A percentile compares a stretch with the other conserved stretches of the same genome.
Conservation (phyloP, 2,329 filamentous ascomycete species). For the Plectosphaerella cucumerina region DNA sequence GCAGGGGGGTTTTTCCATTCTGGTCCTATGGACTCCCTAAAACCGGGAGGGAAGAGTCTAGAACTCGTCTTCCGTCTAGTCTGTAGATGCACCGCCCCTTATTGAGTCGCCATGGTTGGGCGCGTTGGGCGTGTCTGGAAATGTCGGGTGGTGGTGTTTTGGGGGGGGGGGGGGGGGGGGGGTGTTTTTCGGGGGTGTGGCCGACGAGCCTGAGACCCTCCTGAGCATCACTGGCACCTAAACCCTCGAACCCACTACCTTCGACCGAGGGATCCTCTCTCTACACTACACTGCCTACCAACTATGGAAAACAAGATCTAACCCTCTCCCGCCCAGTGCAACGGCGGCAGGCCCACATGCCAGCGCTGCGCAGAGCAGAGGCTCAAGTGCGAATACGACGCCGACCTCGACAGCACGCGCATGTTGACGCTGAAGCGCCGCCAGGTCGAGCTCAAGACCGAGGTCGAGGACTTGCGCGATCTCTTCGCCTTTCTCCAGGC, state of each 20-base stretch:
- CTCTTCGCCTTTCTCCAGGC: conserved; percentile 13
- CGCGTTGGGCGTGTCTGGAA: too few relatives aligned
- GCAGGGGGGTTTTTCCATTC: too few relatives aligned
- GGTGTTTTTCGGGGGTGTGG: too few relatives aligned
- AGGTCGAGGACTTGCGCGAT: conserved; percentile 8
- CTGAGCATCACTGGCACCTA: too few relatives aligned
- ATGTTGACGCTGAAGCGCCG: conserved; percentile 2
- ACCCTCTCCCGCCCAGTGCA: conserved; percentile 1
- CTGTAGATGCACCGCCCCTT: not conserved
- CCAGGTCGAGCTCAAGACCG: conserved; percentile 6
- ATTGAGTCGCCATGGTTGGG: too few relatives aligned
- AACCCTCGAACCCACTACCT: too few relatives aligned
- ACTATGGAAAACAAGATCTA: not conserved
- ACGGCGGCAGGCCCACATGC: conserved; percentile 7
- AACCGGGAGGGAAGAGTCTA: too few relatives aligned
- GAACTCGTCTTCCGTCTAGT: not conserved
- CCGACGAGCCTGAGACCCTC: too few relatives aligned
- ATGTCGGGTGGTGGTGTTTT: too few relatives aligned
- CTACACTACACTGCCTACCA: too few relatives aligned
- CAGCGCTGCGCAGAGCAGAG: conserved; percentile 4
- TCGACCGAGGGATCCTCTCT: too few relatives aligned
- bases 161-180: too few relatives aligned
- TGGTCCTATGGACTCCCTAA: not conserved
- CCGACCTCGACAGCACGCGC: conserved; percentile 7
- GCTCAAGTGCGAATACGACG: conserved; percentile 7